Percentiles rank a stretch among this genome's conserved stretches.
Evolutionary conservation across 108 stramenopile genomes (phyloP).

Genomic region (Skeletonema menzelii): DNA sequence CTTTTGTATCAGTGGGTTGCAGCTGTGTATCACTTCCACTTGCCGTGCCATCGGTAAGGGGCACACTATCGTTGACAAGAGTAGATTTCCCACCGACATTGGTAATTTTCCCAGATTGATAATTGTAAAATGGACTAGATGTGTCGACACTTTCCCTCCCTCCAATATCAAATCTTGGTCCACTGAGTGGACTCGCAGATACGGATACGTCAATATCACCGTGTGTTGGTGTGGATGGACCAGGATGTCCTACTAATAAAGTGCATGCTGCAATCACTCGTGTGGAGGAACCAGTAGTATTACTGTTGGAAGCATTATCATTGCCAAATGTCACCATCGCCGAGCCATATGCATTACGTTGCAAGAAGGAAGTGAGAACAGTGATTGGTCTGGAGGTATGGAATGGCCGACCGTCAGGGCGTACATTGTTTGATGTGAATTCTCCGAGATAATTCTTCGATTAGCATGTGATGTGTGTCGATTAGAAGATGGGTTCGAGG

Average conservation of each 20-base stretch:
- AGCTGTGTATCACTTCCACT: slow-evolving; percentile 5
- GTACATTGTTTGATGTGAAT: slow-evolving; percentile 59
- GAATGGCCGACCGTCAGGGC: slow-evolving; percentile 73
- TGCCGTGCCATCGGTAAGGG: neutral
- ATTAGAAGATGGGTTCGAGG: neutral
- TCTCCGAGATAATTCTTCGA: slow-evolving; percentile 52
- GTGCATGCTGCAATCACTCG: slow-evolving; percentile 68
- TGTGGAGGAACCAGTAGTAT: slow-evolving; percentile 47
- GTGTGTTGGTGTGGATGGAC: slow-evolving; percentile 41
- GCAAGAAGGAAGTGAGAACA: slow-evolving; percentile 48
- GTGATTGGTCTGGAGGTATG: slow-evolving; percentile 53
- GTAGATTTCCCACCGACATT: neutral
- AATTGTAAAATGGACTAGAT: neutral
- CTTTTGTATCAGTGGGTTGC: slow-evolving; percentile 30
- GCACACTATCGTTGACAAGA: slow-evolving; percentile 1
- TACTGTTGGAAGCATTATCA: slow-evolving; percentile 3
- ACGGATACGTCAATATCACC: slow-evolving; percentile 60
- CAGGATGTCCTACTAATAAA: slow-evolving; percentile 69
- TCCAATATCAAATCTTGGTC: slow-evolving; percentile 27
- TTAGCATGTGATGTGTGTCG: neutral
- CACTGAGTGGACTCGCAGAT: slow-evolving; percentile 29
- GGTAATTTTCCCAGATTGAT: neutral
- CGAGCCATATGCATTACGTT: slow-evolving; percentile 64
- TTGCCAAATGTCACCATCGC: slow-evolving; percentile 58
- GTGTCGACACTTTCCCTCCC: slow-evolving; percentile 20